Evolutionary conservation across 768 basidiomycete species (phyloP), one percentile per base, ranked within the genome.

Genomic region (Boletus reticuloceps): DNA sequence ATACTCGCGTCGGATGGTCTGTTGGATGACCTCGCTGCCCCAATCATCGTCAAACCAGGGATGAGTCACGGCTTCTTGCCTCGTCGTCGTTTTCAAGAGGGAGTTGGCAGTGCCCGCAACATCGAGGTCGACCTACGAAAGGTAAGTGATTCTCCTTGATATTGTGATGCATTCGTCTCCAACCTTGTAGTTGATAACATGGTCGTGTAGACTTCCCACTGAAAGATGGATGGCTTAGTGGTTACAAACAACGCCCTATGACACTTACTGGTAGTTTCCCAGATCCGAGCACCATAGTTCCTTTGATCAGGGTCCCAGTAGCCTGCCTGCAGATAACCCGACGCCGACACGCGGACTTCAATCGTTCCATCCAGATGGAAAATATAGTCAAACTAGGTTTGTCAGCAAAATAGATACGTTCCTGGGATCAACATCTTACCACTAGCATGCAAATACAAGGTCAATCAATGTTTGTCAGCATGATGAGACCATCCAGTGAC

Each of bases 141-240:
- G 43, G 53, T 61, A 7, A 58, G 27, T 37, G 11, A 46, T 40
- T 36, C 11, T 14, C 31, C 17, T 27, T n/a, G 48, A 32, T 20
- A 12, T 22, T 27, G 31, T 13, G 27, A 43, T 34, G 45, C 39
- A 46, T 38, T 8, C 20, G 20, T 42, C 13, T 25, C 56, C 11
- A n/a, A 75, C 80, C 68, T 82, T 83, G 69, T 75, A 83, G 64
- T 84, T 85, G 64, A 88, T 82, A 34, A 86, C 79, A 60, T 86
- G 85, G 64, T 88, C 85, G 56, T 87, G 85, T 12, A 87, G 66
- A 38, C 78, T 83, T 12, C 85, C 85, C 82, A 85, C 82, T 82
- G 41, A 6, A 34, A 54, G 9, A n/a, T 9, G 8, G 19, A 47
- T 16, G 16, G 16, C 37, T 54, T 22, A 55, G 34, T 19, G 11